phyloP scores from a whole-genome alignment of 805 yeast genomes.

The Komagataella phaffii region DNA sequence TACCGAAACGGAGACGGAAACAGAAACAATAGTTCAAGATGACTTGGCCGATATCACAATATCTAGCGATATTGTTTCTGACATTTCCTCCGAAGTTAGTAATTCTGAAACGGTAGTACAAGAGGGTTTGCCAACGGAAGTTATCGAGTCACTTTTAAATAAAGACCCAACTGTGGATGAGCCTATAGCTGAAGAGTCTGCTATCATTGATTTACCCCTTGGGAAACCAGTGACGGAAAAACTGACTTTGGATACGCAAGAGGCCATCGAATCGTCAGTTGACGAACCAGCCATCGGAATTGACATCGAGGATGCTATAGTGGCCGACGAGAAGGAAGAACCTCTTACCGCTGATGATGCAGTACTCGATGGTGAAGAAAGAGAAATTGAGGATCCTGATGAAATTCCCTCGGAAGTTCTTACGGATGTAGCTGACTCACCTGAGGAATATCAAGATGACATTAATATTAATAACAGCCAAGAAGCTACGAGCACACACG shows the following conservation, averaged over 20 bases:
- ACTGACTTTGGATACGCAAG: neutral
- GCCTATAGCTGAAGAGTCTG: neutral
- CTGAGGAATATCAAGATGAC: neutral
- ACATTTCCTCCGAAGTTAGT: neutral
- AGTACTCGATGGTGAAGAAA: neutral
- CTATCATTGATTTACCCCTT: neutral
- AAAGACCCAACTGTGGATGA: neutral
- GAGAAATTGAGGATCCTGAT: neutral
- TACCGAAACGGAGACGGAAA: neutral
- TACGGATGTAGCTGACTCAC: neutral
- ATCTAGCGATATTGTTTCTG: neutral
- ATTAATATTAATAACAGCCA: no score
- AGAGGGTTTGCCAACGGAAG: neutral
- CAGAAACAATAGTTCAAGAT: neutral
- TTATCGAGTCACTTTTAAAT: neutral
- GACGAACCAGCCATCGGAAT: neutral
- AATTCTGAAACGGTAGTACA: neutral
- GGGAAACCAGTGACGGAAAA: neutral
- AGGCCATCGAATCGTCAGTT: neutral
- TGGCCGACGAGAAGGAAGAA: neutral
- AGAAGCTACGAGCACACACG: no score
- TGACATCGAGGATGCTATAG: neutral
- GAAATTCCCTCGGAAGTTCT: neutral
- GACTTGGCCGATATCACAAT: neutral
- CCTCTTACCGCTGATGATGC: neutral